phyloP scores from a whole-genome alignment of 2,329 filamentous ascomycete genomes.

The Fusarium illudens region DNA sequence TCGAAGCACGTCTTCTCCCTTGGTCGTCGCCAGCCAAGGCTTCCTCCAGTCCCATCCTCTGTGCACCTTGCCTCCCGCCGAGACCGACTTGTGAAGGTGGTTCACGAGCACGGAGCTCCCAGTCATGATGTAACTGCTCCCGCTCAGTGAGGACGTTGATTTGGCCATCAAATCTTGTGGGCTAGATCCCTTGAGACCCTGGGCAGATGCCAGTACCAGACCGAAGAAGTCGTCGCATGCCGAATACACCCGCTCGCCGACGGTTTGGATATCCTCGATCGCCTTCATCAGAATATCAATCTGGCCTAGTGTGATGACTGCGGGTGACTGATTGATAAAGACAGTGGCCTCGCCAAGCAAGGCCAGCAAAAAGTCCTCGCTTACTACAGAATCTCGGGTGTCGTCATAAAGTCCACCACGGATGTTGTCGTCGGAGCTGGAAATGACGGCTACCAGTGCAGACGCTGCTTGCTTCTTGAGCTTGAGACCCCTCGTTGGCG shows the following conservation, averaged over 20 bases:
- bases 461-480: constrained; percentile 74
- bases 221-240: constrained; percentile 82
- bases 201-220: constrained; percentile 75
- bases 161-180: constrained; percentile 71
- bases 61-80: constrained; percentile 61
- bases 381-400: constrained; percentile 81
- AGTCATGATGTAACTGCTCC: constrained; percentile 73
- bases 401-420: constrained; percentile 89
- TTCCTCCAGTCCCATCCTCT: constrained; percentile 81
- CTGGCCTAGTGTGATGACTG: constrained; percentile 72
- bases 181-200: constrained; percentile 68
- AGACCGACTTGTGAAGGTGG: constrained; percentile 67
- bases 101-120: constrained; percentile 76
- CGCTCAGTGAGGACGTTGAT: constrained; percentile 64
- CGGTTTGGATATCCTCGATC: constrained; percentile 81
- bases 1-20: constrained; percentile 74
- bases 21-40: constrained; percentile 74
- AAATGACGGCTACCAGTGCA: constrained; percentile 82
- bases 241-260: constrained; percentile 74
- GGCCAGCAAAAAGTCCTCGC: constrained; percentile 85
- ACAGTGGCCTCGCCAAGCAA: constrained; percentile 85
- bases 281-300: constrained; percentile 79
- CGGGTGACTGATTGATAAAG: constrained; percentile 69
- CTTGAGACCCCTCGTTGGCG: constrained; percentile 58
- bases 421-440: constrained; percentile 88